Evolutionary conservation across 1,139 yeast species (phyloP).

Genomic region (Nakaseomyces delphensis): DNA sequence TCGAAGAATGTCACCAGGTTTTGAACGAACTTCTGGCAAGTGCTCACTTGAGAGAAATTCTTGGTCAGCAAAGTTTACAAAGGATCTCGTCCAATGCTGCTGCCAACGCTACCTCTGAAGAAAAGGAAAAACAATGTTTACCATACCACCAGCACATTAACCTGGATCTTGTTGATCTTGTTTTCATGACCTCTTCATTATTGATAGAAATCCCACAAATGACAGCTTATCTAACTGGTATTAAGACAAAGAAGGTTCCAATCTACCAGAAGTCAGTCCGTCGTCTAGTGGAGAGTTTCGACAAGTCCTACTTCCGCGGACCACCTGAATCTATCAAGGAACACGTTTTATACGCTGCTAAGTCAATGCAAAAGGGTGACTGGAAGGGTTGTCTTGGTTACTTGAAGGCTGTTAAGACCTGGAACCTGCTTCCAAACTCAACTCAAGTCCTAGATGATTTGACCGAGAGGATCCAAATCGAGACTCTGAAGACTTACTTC

Average conservation of each 20-base stretch:
- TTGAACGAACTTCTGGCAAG: slow-evolving; percentile 85
- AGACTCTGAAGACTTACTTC: slow-evolving; percentile 83
- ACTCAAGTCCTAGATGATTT: slow-evolving; percentile 61
- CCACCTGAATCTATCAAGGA: slow-evolving; percentile 97
- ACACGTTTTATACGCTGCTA: slow-evolving; percentile 87
- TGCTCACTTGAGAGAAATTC: slow-evolving; percentile 78
- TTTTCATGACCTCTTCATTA: slow-evolving; percentile 82
- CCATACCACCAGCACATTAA: slow-evolving; percentile 99
- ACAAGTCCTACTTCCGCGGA: slow-evolving; percentile 91
- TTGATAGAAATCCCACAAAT: slow-evolving; percentile 87
- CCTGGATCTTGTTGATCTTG: slow-evolving; percentile 89
- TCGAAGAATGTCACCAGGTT: slow-evolving; percentile 79
- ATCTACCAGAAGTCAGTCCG: slow-evolving; percentile 71
- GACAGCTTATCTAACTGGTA: slow-evolving; percentile 48
- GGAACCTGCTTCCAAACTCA: slow-evolving; percentile 75
- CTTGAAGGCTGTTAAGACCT: slow-evolving; percentile 70
- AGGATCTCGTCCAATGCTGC: slow-evolving; percentile 39
- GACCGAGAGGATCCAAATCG: slow-evolving; percentile 70
- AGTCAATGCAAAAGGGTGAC: slow-evolving; percentile 80
- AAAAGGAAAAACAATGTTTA: slow-evolving; percentile 62
- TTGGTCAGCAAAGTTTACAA: slow-evolving; percentile 80
- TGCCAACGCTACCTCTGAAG: slow-evolving; percentile 32
- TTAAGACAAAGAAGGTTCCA: slow-evolving; percentile 57
- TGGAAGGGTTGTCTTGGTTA: slow-evolving; percentile 74
- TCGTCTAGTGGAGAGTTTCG: slow-evolving; percentile 85